These are phyloP conservation scores for Yamadazyma dushanensis DNA, from an alignment of 1,139 yeast species.

Conservation along the genomic window DNA sequence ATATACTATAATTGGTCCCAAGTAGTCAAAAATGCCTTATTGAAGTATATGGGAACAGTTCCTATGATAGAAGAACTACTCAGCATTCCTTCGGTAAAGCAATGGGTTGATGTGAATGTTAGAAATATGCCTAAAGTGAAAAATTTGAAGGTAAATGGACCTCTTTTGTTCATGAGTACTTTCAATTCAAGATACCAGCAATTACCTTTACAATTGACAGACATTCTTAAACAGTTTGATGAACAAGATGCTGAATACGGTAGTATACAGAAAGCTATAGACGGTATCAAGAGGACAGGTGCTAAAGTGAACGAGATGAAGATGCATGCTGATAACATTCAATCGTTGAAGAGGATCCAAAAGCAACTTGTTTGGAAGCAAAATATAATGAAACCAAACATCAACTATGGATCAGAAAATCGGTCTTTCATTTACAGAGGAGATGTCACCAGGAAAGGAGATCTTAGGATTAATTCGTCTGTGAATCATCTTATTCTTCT, in stretches of 20 bases:
- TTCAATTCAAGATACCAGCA: constrained; percentile 75
- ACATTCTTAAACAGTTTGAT: constrained; percentile 50
- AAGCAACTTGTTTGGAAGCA: constrained; percentile 52
- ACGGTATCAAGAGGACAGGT: constrained; percentile 36
- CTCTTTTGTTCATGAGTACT: constrained; percentile 70
- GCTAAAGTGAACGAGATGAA: constrained; percentile 50
- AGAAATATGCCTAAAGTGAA: constrained; percentile 39
- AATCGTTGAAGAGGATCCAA: constrained; percentile 47
- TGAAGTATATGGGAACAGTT: constrained; percentile 56
- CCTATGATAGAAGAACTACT: constrained; percentile 34
- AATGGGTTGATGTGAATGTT: constrained; percentile 51
- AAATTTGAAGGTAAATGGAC: constrained; percentile 50
- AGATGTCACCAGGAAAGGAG: constrained; percentile 61
- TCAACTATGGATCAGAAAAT: constrained; percentile 56
- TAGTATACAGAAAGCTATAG: constrained; percentile 55
- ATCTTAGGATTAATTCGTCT: constrained; percentile 53
- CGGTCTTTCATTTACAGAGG: constrained; percentile 64
- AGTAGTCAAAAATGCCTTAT: constrained; percentile 49
- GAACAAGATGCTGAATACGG: constrained; percentile 57
- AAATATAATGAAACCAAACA: constrained; percentile 38
- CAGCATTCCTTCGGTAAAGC: constrained; percentile 49
- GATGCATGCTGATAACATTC: constrained; percentile 53
- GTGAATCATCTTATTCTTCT: constrained; percentile 58
- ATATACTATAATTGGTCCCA: constrained; percentile 67
- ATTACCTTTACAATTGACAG: constrained; percentile 63